Evolutionary conservation across 2,329 filamentous ascomycete genomes (phyloP).

Genomic region (Cephalotrichum gorgonifer): DNA sequence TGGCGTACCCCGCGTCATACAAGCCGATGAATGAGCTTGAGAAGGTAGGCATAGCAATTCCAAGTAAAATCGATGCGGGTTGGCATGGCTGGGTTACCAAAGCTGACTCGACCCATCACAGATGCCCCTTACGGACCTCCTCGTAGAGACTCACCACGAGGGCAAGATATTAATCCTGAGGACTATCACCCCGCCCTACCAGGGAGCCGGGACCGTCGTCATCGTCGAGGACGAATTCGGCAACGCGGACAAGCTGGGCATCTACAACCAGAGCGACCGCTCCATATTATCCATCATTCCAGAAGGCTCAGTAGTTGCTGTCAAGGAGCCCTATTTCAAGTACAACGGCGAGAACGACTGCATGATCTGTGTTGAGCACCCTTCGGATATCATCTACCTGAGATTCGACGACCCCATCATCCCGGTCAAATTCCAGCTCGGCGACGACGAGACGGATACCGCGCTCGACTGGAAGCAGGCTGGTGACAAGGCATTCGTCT

Average conservation of each 20-base stretch:
- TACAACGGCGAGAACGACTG: constrained; percentile 18
- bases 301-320: constrained; percentile 18
- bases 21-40: constrained; percentile 7
- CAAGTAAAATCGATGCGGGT: background rate
- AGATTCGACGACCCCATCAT: constrained; percentile 17
- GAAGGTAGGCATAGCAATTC: constrained; percentile 5
- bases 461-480: constrained; percentile 9
- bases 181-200: constrained; percentile 18
- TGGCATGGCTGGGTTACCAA: background rate
- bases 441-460: constrained; percentile 10
- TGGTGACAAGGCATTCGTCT: constrained; percentile 14
- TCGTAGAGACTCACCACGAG: constrained; percentile 22
- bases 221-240: constrained; percentile 24
- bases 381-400: constrained; percentile 20
- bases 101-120: background rate
- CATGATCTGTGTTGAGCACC: constrained; percentile 24
- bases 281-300: constrained; percentile 20
- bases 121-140: constrained; percentile 19
- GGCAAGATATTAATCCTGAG: constrained; percentile 20
- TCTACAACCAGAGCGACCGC: constrained; percentile 25
- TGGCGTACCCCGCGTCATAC: constrained; percentile 12
- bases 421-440: constrained; percentile 14
- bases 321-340: constrained; percentile 27
- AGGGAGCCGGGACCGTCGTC: constrained; percentile 21
- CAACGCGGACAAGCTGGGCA: constrained; percentile 23